Evolutionary conservation across 495 filamentous ascomycete genomes (phyloP).

Genomic region (Tirmania nivea): DNA sequence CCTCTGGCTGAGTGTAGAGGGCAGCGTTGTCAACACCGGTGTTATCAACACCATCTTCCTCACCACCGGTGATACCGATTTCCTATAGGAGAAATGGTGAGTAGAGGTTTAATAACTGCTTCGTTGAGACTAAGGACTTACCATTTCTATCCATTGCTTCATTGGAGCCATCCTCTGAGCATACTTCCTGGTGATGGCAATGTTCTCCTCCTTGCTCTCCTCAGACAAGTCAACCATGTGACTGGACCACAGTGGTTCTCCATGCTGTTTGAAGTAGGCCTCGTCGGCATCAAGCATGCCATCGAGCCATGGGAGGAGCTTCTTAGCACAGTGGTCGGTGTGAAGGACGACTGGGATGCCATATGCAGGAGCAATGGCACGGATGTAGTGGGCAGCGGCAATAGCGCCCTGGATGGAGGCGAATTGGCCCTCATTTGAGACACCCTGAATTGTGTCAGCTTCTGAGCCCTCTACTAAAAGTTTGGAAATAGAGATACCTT

Average conservation of each 20-base stretch:
- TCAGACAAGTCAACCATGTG: slow-evolving; percentile 98
- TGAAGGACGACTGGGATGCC: slow-evolving; percentile 79
- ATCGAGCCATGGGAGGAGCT: slow-evolving; percentile 87
- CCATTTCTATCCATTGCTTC: slow-evolving; percentile 99
- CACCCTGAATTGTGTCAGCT: slow-evolving; percentile 29
- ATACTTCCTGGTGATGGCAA: slow-evolving; percentile 72
- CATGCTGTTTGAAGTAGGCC: slow-evolving; percentile 73
- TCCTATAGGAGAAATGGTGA: slow-evolving; percentile 26
- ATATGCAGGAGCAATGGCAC: slow-evolving; percentile 66
- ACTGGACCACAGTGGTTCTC: slow-evolving; percentile 76
- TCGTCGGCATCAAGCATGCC: slow-evolving; percentile 88
- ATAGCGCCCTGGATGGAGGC: slow-evolving; percentile 74
- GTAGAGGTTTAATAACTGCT: not conserved
- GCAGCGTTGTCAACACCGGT: slow-evolving; percentile 80
- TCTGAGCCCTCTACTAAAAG: not conserved
- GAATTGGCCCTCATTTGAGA: slow-evolving; percentile 63
- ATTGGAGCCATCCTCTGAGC: slow-evolving; percentile 74
- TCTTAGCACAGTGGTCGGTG: slow-evolving; percentile 88
- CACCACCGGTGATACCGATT: slow-evolving; percentile 85
- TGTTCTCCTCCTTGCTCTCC: slow-evolving; percentile 75
- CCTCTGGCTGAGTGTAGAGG: slow-evolving; percentile 93
- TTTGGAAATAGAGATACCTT: slow-evolving; percentile 31
- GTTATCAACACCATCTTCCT: slow-evolving; percentile 87
- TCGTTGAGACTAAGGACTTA: slow-evolving; percentile 21
- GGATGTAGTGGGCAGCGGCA: slow-evolving; percentile 84